Evolutionary conservation across 2,329 filamentous ascomycete species (phyloP), one percentile per base, ranked within the genome.

Genomic region (Tolypocladium amazonense): DNA sequence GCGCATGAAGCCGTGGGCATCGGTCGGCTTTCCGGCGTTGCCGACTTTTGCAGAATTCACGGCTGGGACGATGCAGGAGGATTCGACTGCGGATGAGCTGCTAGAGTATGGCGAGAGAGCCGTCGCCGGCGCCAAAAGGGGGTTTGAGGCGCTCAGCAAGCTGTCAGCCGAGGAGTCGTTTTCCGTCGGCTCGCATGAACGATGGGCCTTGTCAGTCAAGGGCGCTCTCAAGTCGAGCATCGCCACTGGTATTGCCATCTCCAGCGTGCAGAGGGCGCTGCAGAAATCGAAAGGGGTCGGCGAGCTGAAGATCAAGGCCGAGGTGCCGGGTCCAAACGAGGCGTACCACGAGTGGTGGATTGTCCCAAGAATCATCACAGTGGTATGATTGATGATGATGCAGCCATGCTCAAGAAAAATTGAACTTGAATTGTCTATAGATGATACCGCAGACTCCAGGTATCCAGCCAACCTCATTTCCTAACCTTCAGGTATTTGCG

Each of bases 1-100:
- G 12, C 88, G 92, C 61, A 94, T 96, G 90, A 89, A 88, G 67
- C 90, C 91, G 0, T 96, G 95, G 68, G 77, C 87, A 1, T 71
- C 77, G 9, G 81, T 96, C 59, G 81, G 82, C 12, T 78, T 90
- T 2, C 89, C 90, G 0, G 81, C 85, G 61, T 77, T 90, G 15
- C 85, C 89, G 0, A 75, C 82, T 0, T 88, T 83, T 62, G 82
- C 84, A 8, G 82, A 86, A 18, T 90, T 89, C 62, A 65, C 71
- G 11, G 64, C 66, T 6, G 76, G 77, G n/a, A 73, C 75, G 7
- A 65, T 63, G 25, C 77, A 80, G 65, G 66, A 73, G 0, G 74
- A 76, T 20, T 69, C 70, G 7, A 64, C 74, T 3, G 73, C 75
- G 1, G 56, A 64, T 0, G 73, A 76, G 1, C 70, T 85, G 3